Base-by-base conservation (phyloP, 108 stramenopile species). In the Discostella stelligeroides region DNA sequence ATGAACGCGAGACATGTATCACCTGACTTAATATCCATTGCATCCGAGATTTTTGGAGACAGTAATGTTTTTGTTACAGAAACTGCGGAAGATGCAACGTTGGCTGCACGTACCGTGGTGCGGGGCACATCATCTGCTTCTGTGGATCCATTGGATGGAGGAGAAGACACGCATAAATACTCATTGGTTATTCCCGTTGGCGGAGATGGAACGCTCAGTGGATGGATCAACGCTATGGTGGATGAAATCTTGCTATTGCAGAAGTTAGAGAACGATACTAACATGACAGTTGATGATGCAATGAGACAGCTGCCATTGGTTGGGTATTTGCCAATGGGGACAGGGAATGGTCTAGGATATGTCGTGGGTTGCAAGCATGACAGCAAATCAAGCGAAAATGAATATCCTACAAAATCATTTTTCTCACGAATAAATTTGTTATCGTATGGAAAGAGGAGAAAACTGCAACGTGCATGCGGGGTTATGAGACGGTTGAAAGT, bases 141-240 rank as follows among this genome's bases (percentile, higher is more conserved):
- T 15, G 7, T 9, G 7, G 0, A 18, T 34, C 8, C 27, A 17
- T 4, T 11, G 38, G 64, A 27, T 37, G 23, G 29, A 14, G 9
- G 24, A 25, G 60, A 47, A n/a, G 28, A 17, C 11, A 0, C 8
- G 8, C 23, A 48, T 6, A 66, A 62, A 11, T 69, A 82, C 49
- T 76, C 47, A 10, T 30, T 86, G 30, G 83, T 90, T 4, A 63
- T 90, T 43, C 85, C 89, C 15, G 74, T 86, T 0, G 89, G 89
- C 10, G 89, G 89, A 2, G 89, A 91, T 79, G 89, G 89, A 14
- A 91, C 89, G 0, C 59, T 91, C 40, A 85, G 80, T 14, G 63
- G 80, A 7, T 73, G 84, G 69, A 71, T 90, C 14, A 76, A 89
- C 51, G 29, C 45, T 1, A 42, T 88, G 66, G 77, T 78, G 47